Percentiles rank a stretch among this genome's conserved stretches.
These are phyloP conservation scores for Meyerozyma guilliermondii DNA, from an alignment of 1,139 yeast species.

Conservation along the genomic window DNA sequence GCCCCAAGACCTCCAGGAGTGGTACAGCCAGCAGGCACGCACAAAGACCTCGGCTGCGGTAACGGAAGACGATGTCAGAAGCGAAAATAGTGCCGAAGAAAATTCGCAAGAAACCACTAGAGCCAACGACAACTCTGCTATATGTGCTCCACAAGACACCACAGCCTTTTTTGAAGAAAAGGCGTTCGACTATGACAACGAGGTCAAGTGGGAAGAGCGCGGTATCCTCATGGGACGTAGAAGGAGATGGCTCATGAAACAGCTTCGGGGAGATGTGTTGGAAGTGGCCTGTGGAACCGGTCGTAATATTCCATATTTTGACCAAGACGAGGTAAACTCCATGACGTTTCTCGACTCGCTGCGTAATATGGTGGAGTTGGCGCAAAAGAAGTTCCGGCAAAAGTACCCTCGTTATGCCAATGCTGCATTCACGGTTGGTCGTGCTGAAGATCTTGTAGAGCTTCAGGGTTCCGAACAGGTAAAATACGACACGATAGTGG, in stretches of 20 bases:
- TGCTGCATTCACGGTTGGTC: slow-evolving; percentile 88
- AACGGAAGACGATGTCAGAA: slow-evolving; percentile 12
- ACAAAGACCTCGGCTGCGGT: slow-evolving; percentile 9
- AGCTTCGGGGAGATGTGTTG: slow-evolving; percentile 78
- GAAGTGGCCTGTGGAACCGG: slow-evolving; percentile 98
- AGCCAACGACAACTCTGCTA: slow-evolving; percentile 28
- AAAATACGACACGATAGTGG: slow-evolving; percentile 85
- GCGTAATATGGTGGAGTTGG: slow-evolving; percentile 75
- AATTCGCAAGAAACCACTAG: slow-evolving; percentile 4
- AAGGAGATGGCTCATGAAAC: slow-evolving; percentile 79
- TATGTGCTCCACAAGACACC: slow-evolving; percentile 73
- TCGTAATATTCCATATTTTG: slow-evolving; percentile 74
- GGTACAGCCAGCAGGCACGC: slow-evolving; percentile 39
- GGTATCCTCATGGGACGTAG: slow-evolving; percentile 77
- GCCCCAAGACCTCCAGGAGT: slow-evolving; percentile 43
- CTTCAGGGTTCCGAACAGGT: slow-evolving; percentile 41
- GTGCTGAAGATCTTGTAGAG: slow-evolving; percentile 74
- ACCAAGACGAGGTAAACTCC: slow-evolving; percentile 56
- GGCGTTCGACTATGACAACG: slow-evolving; percentile 78
- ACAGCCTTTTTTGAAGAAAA: slow-evolving; percentile 75
- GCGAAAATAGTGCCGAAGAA: slow-evolving; percentile 12
- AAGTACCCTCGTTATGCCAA: slow-evolving; percentile 60
- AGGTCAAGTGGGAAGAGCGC: slow-evolving; percentile 81
- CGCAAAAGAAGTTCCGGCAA: slow-evolving; percentile 67
- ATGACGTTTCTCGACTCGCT: slow-evolving; percentile 86